Evolutionary conservation across 805 yeast genomes (phyloP), one percentile per base, ranked within the genome.

Genomic region (Starmerella scarabaei): DNA sequence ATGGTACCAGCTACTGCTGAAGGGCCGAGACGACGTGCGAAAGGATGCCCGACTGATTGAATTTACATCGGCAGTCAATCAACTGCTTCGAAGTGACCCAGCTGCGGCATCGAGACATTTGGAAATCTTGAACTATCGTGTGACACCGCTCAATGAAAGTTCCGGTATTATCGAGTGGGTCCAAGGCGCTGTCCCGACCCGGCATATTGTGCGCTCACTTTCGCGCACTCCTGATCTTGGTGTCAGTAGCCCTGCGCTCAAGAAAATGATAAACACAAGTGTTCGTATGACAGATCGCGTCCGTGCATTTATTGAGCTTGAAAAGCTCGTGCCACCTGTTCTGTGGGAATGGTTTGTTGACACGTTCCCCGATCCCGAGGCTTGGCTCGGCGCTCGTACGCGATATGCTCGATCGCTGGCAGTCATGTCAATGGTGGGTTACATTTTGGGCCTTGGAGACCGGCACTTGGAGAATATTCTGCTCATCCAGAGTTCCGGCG

Each of bases 401-500:
- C 66, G 68, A 27, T 93, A 72, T 55, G 75, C 82, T 0, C 66
- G 93, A 40, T 75, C 94, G 0, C 67, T 80, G 21, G 95, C 96
- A 0, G 97, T 88, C 0, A 91, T 93, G 98, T 85, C 96, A 0
- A 84, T 91, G 66, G 94, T 88, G 4, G 98, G 99, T 0, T 83
- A 82, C 56, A 74, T 91, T 34, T 66, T 91, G 21, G 98, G 98
- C 7, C 67, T 91, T 36, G 99, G 99, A 19, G 99, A 91, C 59
- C 68, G 99, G 30, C 99, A 91, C 56, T 80, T 94, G 50, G 99
- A 91, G 54, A 91, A 91, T 54, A 73, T 91, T 17, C 61, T 91
- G 40, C 63, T 88, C 29, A 71, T 77, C 51, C 77, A 78, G 45
- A 71, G 67, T 31, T 71, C 77, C 3, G 98, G 98, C 1, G 75